Evolutionary conservation across 148 eudicot species (phyloP).

Genomic region (Diospyros kaki): DNA sequence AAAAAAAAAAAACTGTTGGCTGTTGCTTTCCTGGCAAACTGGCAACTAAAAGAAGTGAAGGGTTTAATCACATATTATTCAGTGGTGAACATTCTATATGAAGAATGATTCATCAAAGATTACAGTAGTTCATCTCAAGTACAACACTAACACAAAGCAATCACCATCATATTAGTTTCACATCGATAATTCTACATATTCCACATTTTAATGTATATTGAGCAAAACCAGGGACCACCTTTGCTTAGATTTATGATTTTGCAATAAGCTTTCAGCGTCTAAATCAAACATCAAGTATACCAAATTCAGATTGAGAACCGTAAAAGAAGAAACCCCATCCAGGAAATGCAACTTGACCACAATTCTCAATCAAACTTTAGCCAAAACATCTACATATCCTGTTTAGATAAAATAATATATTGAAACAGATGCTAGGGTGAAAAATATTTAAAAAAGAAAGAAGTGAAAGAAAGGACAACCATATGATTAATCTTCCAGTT

Average conservation of each 20-base stretch:
- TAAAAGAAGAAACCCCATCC: not conserved
- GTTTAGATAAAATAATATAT: not conserved
- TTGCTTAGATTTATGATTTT: not conserved
- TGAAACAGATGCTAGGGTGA: not conserved
- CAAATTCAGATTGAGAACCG: not conserved
- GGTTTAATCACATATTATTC: no score
- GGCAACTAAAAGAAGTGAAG: slow-evolving; percentile 7
- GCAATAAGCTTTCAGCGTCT: not conserved
- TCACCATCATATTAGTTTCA: not conserved
- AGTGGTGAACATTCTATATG: no score
- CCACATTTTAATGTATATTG: not conserved
- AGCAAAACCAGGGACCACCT: not conserved
- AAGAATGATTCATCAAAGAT: no score
- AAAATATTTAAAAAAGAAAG: no score
- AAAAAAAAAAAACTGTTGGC: not conserved
- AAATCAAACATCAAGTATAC: not conserved
- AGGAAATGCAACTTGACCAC: not conserved
- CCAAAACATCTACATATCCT: not conserved
- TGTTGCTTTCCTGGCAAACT: not conserved
- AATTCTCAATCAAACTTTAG: not conserved
- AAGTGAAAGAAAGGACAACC: not conserved
- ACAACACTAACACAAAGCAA: not conserved
- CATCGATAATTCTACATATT: not conserved
- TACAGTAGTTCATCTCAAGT: not conserved
- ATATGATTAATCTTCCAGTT: not conserved